Evolutionary conservation across 805 yeast species (phyloP).

Genomic region (Maudiozyma serrabonitensis): DNA sequence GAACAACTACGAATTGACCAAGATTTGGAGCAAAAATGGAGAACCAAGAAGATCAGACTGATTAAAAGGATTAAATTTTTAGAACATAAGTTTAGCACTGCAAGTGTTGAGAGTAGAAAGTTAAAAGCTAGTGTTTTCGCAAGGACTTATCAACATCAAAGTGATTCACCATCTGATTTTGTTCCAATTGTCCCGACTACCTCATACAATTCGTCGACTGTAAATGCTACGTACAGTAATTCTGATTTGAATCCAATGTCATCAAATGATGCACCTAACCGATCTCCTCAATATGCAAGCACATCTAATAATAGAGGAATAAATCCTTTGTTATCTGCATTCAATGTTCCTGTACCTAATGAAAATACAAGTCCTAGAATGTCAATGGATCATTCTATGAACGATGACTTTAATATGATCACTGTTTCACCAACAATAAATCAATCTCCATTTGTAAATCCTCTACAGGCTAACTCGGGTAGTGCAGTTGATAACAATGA

Average conservation of each 20-base stretch:
- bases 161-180: conserved; percentile 1
- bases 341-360: not conserved
- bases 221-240: not conserved
- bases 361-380: not conserved
- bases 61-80: conserved; percentile 14
- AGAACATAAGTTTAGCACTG: conserved; percentile 19
- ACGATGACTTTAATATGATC: not conserved
- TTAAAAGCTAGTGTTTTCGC: conserved; percentile 9
- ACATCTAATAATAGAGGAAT: not conserved
- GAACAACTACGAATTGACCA: conserved; percentile 22
- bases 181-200: not conserved
- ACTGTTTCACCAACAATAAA: conserved; percentile 1
- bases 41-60: conserved; percentile 12
- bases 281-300: not conserved
- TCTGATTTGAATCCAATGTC: not conserved
- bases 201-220: not conserved
- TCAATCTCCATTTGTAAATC: not conserved
- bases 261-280: not conserved
- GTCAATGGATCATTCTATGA: not conserved
- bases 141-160: conserved; percentile 5
- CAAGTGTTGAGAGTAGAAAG: conserved; percentile 17
- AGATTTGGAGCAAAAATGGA: conserved; percentile 21
- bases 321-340: conserved; percentile 3
- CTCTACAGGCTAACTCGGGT: not conserved
- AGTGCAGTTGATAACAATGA: not conserved